Conservation (phyloP, 257 asterid genomes). For the Gentiana dahurica region DNA sequence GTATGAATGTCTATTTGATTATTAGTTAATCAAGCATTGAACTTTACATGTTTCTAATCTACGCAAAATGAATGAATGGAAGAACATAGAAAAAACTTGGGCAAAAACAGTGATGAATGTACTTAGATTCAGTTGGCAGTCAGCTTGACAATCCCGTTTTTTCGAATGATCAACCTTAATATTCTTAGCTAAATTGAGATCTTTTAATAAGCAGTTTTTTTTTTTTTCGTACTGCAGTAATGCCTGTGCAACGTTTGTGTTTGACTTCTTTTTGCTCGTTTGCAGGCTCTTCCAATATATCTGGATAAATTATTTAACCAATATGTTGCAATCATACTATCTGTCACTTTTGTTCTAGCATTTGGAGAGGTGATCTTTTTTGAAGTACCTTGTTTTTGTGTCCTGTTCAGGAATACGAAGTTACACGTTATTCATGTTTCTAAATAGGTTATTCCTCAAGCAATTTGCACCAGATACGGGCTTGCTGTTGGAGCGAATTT, state of each 20-base stretch:
- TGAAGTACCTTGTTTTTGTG: conserved; percentile 2
- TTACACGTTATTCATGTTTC: conserved; percentile 4
- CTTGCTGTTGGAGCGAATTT: conserved; percentile 94
- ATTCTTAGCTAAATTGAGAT: too few relatives aligned
- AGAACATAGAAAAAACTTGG: too few relatives aligned
- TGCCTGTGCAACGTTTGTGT: neutral
- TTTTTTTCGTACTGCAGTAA: too few relatives aligned
- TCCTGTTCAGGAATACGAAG: conserved; percentile 3
- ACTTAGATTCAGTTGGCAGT: too few relatives aligned
- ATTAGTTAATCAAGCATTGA: too few relatives aligned
- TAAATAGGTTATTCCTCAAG: conserved; percentile 95
- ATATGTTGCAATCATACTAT: conserved; percentile 80
- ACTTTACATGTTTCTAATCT: too few relatives aligned
- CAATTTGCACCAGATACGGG: conserved; percentile 96
- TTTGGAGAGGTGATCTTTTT: conserved; percentile 74
- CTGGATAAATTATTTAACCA: conserved; percentile 90
- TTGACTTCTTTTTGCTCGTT: conserved; percentile 12
- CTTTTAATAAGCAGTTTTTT: too few relatives aligned
- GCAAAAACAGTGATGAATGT: too few relatives aligned
- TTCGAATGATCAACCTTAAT: too few relatives aligned
- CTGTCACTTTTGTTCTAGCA: conserved; percentile 90
- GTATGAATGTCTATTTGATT: too few relatives aligned
- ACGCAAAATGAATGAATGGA: too few relatives aligned
- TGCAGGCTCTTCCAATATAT: conserved; percentile 96
- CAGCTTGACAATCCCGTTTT: too few relatives aligned